phyloP scores from a whole-genome alignment of 1,284 basidiomycete genomes.

The Farysia itapuensis region DNA sequence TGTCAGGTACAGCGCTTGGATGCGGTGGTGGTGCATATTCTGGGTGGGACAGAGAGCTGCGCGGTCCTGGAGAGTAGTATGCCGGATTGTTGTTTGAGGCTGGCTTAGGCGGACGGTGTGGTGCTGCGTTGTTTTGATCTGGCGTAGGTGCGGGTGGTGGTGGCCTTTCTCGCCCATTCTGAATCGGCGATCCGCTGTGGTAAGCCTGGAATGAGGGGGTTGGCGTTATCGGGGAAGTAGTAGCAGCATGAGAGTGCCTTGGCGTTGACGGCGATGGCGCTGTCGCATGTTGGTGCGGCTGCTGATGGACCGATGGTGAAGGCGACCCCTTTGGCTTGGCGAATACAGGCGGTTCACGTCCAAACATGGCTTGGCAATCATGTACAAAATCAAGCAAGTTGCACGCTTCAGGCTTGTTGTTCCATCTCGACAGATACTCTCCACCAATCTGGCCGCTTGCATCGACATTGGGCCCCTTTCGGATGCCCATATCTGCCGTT shows the following conservation, averaged over 20 bases:
- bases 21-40: no score
- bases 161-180: constrained; percentile 16
- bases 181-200: not conserved
- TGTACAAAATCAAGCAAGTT: constrained; percentile 70
- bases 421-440: constrained; percentile 77
- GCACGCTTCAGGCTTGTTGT: constrained; percentile 81
- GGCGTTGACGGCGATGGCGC: not conserved
- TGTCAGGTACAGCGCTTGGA: no score
- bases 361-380: constrained; percentile 78
- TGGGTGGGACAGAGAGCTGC: not conserved
- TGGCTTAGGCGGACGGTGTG: constrained; percentile 30
- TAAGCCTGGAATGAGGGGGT: no score
- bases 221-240: not conserved
- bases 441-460: constrained; percentile 74
- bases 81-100: constrained; percentile 7
- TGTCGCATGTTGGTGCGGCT: constrained; percentile 14
- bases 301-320: no score
- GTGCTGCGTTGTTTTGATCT: constrained; percentile 6
- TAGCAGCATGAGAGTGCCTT: not conserved
- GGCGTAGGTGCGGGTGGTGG: constrained; percentile 17
- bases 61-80: constrained; percentile 9
- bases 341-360: constrained; percentile 82
- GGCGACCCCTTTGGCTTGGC: constrained; percentile 69
- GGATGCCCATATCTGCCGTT: constrained; percentile 87
- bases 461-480: constrained; percentile 75